Base-by-base conservation (phyloP, 2,329 filamentous ascomycete genomes). In the Didymella sp. region DNA sequence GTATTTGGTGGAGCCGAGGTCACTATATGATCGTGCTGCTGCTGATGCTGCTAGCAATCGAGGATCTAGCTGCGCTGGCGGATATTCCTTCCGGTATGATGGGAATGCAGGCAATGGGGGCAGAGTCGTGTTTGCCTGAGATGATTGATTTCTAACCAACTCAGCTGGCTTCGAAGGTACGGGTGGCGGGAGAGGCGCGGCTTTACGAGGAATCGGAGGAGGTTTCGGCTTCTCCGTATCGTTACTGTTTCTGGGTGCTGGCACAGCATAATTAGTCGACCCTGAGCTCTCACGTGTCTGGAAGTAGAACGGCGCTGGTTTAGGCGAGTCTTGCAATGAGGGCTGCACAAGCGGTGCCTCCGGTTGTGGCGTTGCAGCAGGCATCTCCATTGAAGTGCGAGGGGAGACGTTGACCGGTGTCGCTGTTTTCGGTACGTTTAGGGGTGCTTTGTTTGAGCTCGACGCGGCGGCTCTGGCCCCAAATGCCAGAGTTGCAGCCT, bases 401-500 rank as follows among this genome's bases (percentile, higher is more conserved):
- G 52, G 63, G 17, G 69, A 67, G 17, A 62, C 54, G 28, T 49
- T 61, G 13, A 70, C 49, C 8, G 65, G 50, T n/a, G 63, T 64
- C 17, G 61, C 59, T 54, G 59, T 61, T 50, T 44, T 64, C 24
- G 57, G 61, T 11, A 52, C 44, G 35, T 40, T 60, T 37, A 64
- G 28, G 40, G 28, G 54, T 1, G 66, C 66, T 24, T 62, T 67
- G 25, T 44, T 63, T 3, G 67, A 62, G 35, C 48, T 56, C 7
- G 62, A n/a, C 19, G 55, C 56, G 17, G 66, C 27, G 19, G 37
- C 37, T 12, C 67, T 77, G 72, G 59, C 79, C 65, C 69, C 69
- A 85, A 86, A 89, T n/a, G 85, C 85, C 56, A 87, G 79, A 3
- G 85, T 85, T 2, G 86, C 86, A 3, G 86, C 86, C 65, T 84